phyloP scores from a whole-genome alignment of 2,329 filamentous ascomycete species.

The Nakataea oryzae region DNA sequence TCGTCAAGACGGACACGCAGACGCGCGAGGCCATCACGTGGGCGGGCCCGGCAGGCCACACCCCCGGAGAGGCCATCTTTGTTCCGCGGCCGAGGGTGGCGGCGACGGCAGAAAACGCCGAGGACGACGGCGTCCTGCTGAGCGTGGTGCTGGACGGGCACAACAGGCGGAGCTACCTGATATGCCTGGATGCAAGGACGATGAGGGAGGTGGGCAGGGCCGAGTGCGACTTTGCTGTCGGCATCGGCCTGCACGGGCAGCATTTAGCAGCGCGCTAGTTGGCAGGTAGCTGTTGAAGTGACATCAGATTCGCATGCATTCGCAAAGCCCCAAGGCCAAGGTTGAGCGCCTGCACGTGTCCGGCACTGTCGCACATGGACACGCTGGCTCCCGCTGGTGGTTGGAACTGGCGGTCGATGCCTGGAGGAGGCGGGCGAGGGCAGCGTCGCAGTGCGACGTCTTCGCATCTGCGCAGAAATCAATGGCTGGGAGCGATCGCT shows the following conservation, averaged over 20 bases:
- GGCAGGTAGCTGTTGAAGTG: too few relatives aligned
- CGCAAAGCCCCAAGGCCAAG: too few relatives aligned
- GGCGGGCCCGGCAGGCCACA: constrained; percentile 45
- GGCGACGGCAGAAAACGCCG: constrained; percentile 19
- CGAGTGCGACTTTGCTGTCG: constrained; percentile 48
- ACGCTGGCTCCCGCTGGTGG: too few relatives aligned
- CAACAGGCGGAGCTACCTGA: constrained; percentile 49
- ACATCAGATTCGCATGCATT: background rate
- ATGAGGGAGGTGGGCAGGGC: constrained; percentile 56
- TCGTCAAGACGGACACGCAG: constrained; percentile 54
- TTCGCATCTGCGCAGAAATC: background rate
- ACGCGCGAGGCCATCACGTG: constrained; percentile 44
- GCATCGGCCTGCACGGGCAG: constrained; percentile 56
- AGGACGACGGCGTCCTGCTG: constrained; percentile 55
- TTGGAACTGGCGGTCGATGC: background rate
- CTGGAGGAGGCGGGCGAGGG: too few relatives aligned
- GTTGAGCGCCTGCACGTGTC: too few relatives aligned
- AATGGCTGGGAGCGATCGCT: background rate
- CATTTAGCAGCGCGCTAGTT: constrained; percentile 19
- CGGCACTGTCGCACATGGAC: background rate
- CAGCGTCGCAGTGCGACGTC: background rate
- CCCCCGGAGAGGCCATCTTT: constrained; percentile 61
- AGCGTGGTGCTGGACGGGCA: constrained; percentile 53
- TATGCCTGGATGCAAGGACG: constrained; percentile 52
- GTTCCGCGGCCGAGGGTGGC: constrained; percentile 35